A percentile compares a stretch with the other conserved stretches of the same genome.
Evolutionary conservation across 495 filamentous ascomycete genomes (phyloP).

Genomic region (Tuber melanosporum): DNA sequence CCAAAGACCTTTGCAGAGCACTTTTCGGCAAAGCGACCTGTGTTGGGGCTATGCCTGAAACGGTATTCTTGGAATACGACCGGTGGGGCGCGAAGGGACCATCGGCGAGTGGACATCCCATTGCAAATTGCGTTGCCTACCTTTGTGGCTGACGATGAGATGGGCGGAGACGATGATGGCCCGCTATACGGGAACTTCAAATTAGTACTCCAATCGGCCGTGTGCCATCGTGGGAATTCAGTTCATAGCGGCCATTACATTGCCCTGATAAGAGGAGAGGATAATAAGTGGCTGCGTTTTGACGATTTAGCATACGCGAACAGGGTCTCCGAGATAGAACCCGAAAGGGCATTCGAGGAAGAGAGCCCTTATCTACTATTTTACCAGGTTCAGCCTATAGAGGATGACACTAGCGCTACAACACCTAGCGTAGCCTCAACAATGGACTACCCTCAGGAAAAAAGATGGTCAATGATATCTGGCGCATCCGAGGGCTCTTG

Average conservation of each 20-base stretch:
- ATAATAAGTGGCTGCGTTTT: slow-evolving; percentile 77
- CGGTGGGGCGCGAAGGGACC: slow-evolving; percentile 60
- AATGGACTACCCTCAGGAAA: slow-evolving; percentile 53
- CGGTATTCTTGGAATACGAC: slow-evolving; percentile 70
- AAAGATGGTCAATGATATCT: slow-evolving; percentile 46
- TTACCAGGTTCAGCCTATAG: slow-evolving; percentile 85
- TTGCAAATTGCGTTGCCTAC: slow-evolving; percentile 79
- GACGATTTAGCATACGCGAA: slow-evolving; percentile 64
- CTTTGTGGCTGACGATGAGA: slow-evolving; percentile 75
- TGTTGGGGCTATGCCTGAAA: slow-evolving; percentile 87
- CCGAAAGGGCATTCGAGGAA: slow-evolving; percentile 62
- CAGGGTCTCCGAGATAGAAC: slow-evolving; percentile 68
- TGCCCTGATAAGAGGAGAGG: slow-evolving; percentile 65
- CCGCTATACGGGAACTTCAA: slow-evolving; percentile 77
- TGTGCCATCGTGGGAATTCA: slow-evolving; percentile 84
- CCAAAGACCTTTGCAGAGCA: slow-evolving; percentile 53
- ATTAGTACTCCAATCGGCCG: slow-evolving; percentile 75
- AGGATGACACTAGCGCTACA: slow-evolving; percentile 57
- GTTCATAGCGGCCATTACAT: slow-evolving; percentile 92
- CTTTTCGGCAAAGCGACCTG: slow-evolving; percentile 66
- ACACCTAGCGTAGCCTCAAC: slow-evolving; percentile 38
- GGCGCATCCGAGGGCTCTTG: slow-evolving; percentile 13
- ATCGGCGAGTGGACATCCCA: slow-evolving; percentile 85
- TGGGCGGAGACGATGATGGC: slow-evolving; percentile 52
- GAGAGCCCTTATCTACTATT: slow-evolving; percentile 93